Base-by-base conservation (phyloP, 106 monocot genomes). In the Apostasia ramifera region DNA sequence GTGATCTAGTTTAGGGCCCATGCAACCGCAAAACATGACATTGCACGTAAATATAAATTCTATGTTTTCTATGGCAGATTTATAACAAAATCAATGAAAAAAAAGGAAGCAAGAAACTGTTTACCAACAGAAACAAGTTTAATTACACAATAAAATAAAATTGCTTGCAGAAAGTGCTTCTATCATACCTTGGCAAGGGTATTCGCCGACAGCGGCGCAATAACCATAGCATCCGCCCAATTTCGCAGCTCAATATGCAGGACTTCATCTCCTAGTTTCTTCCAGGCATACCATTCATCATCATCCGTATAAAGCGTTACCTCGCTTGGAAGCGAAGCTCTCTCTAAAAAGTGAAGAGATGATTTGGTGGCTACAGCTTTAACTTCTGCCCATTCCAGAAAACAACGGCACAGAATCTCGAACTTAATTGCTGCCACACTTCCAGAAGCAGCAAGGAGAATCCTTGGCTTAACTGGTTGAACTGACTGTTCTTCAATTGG, bases 371-470 rank as follows among this genome's bases (percentile, higher is more conserved):
- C 81, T 4, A 97, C 92, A 3, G 95, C 95, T 69, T 79, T 86
- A 42, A 97, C 95, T 70, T 97, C 95, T 7, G 88, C 95, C 92
- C 92, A 97, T 57, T 89, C 84, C 5, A 65, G 65, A 68, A 97
- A 97, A 66, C 81, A 67, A 48, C 79, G 81, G 66, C 95, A 97
- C 3, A 97, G 86, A 26, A 42, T 74, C 53, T 87, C 91, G 67
- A 97, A 97, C 67, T 97, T 89, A 40, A 97, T 86, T 42, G 95
- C 84, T 43, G 95, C 95, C 7, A 97, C 95, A 77, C 95, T 97
- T 37, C 95, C 95, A 56, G 82, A 81, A 58, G 91, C 95, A 82
- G 95, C 95, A 49, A 97, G 70, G 39, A 97, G 86, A 53, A 97
- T 73, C 70, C 77, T 64, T 38, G 92, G 89, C 59, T 85, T 97